A percentile compares a stretch with the other conserved stretches of the same genome.
Evolutionary conservation across 2,329 filamentous ascomycete species (phyloP).

Genomic region (Neurospora crassa): DNA sequence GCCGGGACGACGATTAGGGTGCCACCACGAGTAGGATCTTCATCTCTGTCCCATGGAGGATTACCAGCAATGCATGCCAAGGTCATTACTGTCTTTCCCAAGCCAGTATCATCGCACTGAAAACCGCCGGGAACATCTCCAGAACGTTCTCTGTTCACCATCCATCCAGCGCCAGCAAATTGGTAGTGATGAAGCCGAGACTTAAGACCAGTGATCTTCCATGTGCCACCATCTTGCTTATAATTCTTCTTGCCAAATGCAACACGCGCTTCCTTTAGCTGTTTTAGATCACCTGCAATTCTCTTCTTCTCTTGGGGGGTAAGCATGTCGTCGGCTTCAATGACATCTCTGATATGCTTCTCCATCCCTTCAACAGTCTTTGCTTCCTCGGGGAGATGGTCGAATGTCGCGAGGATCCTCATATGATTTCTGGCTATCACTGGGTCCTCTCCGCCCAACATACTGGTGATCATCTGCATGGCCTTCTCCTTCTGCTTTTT

Average conservation of each 20-base stretch:
- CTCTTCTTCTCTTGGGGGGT: not conserved
- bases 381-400: not conserved
- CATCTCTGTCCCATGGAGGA: slow-evolving; percentile 29
- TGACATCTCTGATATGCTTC: not conserved
- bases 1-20: slow-evolving; percentile 27
- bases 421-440: no score
- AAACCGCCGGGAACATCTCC: slow-evolving; percentile 40
- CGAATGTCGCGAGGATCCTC: no score
- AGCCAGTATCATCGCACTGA: slow-evolving; percentile 52
- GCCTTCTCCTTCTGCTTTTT: no score
- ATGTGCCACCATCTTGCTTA: not conserved
- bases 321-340: no score
- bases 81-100: slow-evolving; percentile 53
- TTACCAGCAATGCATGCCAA: slow-evolving; percentile 26
- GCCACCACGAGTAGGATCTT: slow-evolving; percentile 23
- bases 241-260: not conserved
- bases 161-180: slow-evolving; percentile 41
- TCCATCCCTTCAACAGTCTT: not conserved
- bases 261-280: not conserved
- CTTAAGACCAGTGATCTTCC: slow-evolving; percentile 35
- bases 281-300: not conserved
- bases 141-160: slow-evolving; percentile 40
- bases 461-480: no score
- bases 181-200: slow-evolving; percentile 39
- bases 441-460: no score